phyloP scores from a whole-genome alignment of 169 alveolate genomes.

The Plasmodium fragile region DNA sequence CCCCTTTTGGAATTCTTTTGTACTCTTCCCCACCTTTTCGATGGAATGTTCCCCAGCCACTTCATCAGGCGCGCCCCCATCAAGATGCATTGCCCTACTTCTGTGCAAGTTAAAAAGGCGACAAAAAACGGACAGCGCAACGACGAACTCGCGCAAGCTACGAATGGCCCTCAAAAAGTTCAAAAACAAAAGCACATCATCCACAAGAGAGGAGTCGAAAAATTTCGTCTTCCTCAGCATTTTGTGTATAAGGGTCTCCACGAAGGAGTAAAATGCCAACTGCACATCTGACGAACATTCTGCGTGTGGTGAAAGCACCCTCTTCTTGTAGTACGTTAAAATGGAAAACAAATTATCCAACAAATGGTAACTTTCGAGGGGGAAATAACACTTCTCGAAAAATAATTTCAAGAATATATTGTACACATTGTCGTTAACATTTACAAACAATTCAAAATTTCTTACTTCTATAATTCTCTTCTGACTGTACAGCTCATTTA shows the following conservation, averaged over 20 bases:
- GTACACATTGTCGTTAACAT: slow-evolving; percentile 50
- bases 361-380: slow-evolving; percentile 44
- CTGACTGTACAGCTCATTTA: slow-evolving; percentile 22
- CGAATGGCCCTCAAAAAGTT: slow-evolving; percentile 24
- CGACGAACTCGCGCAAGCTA: slow-evolving; percentile 28
- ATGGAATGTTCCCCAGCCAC: background rate
- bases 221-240: slow-evolving; percentile 55
- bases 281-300: background rate
- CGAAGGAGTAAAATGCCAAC: slow-evolving; percentile 1
- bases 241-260: slow-evolving; percentile 29
- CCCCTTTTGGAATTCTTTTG: background rate
- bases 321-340: slow-evolving; percentile 44
- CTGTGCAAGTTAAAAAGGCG: slow-evolving; percentile 38
- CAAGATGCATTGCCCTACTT: background rate
- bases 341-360: slow-evolving; percentile 19
- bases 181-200: slow-evolving; percentile 40
- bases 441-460: slow-evolving; percentile 16
- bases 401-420: slow-evolving; percentile 17
- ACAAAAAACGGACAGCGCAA: slow-evolving; percentile 35
- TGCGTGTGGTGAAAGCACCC: background rate
- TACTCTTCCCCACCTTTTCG: background rate
- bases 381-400: slow-evolving; percentile 55
- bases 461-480: slow-evolving; percentile 36
- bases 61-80: background rate
- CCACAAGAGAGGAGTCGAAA: slow-evolving; percentile 31